Evolutionary conservation across 2,329 filamentous ascomycete species (phyloP), one percentile per base, ranked within the genome.

Genomic region (Keithomyces neogunnii): DNA sequence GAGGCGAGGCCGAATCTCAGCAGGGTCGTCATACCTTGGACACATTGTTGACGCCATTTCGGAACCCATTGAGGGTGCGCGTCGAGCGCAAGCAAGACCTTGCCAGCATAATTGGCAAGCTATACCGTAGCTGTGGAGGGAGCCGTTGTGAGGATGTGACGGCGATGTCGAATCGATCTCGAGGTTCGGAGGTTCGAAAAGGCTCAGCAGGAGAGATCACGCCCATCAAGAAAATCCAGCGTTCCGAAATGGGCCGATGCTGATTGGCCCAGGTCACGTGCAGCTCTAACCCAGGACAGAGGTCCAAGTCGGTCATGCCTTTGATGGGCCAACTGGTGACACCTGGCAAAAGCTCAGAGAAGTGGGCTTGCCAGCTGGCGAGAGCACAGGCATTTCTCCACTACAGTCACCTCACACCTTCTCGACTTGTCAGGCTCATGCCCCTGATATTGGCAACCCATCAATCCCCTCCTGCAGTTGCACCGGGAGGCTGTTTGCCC

Each of bases 81-180:
- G 87, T 81, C 72, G 88, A 84, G 80, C 89, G 89, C 81, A 95
- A 77, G 76, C 84, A 84, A 75, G 90, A 89, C 81, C 90, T 88
- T 77, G 89, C 87, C 82, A 96, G 85, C 92, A 97, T 96, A 71
- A 73, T 86, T 80, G 73, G 72, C 72, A 61, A 67, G 62, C 63
- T 69, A 61, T 63, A 69, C 62, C 63, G 66, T 63, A 64, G 60
- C 65, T 66, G 66, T 62, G 65, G 57, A 59, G 62, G 59, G 57
- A 60, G 60, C 64, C 66, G 65, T 64, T 60, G 65, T 68, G 62
- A 64, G 59, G 60, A 54, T 60, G 57, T 61, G 62, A 61, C 65
- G 65, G 62, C 65, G 62, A 66, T 68, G 63, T 59, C 59, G 39
- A 46, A 57, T 66, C 64, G 64, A 59, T 68, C 61, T 69, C 67